A percentile compares a stretch with the other conserved stretches of the same genome.
Conservation (phyloP, 208 protist genomes). For the Willaertia magna region DNA sequence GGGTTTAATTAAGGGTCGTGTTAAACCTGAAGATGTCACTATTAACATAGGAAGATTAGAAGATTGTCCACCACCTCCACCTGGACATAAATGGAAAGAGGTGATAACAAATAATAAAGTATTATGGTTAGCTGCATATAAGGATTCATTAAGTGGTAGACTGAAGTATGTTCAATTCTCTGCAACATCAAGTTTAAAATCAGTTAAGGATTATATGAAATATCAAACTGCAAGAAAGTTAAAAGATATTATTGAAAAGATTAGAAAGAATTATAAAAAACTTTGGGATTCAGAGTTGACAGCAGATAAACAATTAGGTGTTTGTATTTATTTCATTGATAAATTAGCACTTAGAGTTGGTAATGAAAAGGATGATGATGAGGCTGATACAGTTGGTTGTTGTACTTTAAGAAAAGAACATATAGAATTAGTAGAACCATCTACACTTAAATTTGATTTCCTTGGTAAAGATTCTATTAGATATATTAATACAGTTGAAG, state of each 20-base stretch:
- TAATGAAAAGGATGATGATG: conserved; percentile 92
- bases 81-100: conserved; percentile 77
- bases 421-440: conserved; percentile 38
- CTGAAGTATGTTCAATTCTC: conserved; percentile 95
- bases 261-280: conserved; percentile 74
- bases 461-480: conserved; percentile 97
- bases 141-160: conserved; percentile 70
- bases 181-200: conserved; percentile 77
- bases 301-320: conserved; percentile 70
- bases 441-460: conserved; percentile 81
- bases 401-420: conserved; percentile 95
- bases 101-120: conserved; percentile 86
- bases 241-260: conserved; percentile 78
- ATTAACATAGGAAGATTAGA: conserved; percentile 84
- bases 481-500: conserved; percentile 74
- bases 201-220: conserved; percentile 89
- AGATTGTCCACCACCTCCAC: conserved; percentile 59
- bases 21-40: conserved; percentile 90
- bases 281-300: conserved; percentile 55
- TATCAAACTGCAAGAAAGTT: conserved; percentile 90
- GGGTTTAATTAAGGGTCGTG: conserved; percentile 80
- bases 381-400: conserved; percentile 96
- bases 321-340: conserved; percentile 96
- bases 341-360: conserved; percentile 95
- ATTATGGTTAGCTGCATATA: conserved; percentile 95